phyloP scores from a whole-genome alignment of 208 protist species.

The Endotrypanum monterogeii region DNA sequence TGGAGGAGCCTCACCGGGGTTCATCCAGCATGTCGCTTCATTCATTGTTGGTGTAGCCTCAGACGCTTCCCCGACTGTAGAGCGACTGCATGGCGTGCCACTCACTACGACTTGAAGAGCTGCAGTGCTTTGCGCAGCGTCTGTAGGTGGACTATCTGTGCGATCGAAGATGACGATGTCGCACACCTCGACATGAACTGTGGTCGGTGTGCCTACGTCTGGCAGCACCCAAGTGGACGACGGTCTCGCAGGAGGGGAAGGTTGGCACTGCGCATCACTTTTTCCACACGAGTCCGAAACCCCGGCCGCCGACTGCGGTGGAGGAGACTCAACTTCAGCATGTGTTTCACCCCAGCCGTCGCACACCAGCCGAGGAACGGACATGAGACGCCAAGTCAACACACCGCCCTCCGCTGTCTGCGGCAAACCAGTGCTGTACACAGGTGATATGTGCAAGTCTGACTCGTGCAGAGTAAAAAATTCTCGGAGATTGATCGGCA shows the following conservation, averaged over 20 bases:
- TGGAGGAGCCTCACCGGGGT: neutral
- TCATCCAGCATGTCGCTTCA: conserved; percentile 9
- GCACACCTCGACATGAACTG: conserved; percentile 18
- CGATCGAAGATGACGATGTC: conserved; percentile 16
- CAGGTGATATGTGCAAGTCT: conserved; percentile 9
- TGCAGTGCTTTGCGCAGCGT: neutral
- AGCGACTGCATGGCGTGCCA: neutral
- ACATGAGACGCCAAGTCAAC: conserved; percentile 20
- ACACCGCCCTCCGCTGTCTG: conserved; percentile 12
- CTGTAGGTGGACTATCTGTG: conserved; percentile 7
- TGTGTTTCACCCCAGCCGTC: neutral
- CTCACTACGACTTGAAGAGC: neutral
- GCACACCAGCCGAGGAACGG: conserved; percentile 22
- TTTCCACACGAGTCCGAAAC: neutral
- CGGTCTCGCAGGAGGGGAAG: neutral
- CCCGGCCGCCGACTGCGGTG: neutral
- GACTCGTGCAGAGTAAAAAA: conserved; percentile 28
- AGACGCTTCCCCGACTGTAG: neutral
- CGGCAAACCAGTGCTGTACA: conserved; percentile 6
- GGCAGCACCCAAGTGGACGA: conserved; percentile 22
- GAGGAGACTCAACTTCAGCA: neutral
- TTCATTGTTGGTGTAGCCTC: neutral
- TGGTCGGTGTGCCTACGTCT: conserved; percentile 18
- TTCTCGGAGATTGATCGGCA: conserved; percentile 1
- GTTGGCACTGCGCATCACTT: neutral